Percentiles rank a stretch among this genome's conserved stretches.
These are phyloP conservation scores for Chytriomyces hyalinus DNA, from an alignment of 192 early-diverging fungal species.

Conservation along the genomic window DNA sequence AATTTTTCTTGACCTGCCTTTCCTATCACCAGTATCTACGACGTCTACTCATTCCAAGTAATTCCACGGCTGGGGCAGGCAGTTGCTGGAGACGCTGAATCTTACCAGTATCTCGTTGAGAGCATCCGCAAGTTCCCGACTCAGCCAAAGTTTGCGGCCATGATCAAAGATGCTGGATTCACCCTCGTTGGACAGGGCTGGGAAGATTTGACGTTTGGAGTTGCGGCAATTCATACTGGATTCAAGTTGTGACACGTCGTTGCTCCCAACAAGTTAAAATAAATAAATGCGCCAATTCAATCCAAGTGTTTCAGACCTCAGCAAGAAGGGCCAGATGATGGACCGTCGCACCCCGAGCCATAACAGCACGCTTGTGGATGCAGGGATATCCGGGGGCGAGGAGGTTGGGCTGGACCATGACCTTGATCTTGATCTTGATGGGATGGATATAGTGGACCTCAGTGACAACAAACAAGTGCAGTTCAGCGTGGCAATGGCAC, in stretches of 20 bases:
- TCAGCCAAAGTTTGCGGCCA: conserved; percentile 87
- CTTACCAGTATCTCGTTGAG: conserved; percentile 98
- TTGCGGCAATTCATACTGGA: conserved; percentile 94
- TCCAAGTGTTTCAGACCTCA: too few relatives aligned
- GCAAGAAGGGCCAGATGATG: too few relatives aligned
- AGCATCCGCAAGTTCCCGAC: conserved; percentile 92
- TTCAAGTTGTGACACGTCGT: conserved; percentile 70
- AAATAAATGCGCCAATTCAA: too few relatives aligned
- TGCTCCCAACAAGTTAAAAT: too few relatives aligned
- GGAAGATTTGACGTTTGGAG: conserved; percentile 96
- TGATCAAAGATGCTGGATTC: conserved; percentile 91
- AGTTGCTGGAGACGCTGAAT: conserved; percentile 86
- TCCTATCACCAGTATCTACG: conserved; percentile 69
- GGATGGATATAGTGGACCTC: too few relatives aligned
- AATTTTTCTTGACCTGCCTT: not conserved
- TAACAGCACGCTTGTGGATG: too few relatives aligned
- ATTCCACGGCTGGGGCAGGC: conserved; percentile 88
- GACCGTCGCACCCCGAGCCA: too few relatives aligned
- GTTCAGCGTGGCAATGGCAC: too few relatives aligned
- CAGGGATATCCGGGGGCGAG: too few relatives aligned
- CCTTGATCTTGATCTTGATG: too few relatives aligned
- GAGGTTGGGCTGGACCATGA: too few relatives aligned
- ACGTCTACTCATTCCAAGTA: conserved; percentile 91
- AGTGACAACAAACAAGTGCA: too few relatives aligned
- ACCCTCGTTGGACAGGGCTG: conserved; percentile 85